Base-by-base conservation (phyloP, 345 rosid species). In the Pelargonium nanum region DNA sequence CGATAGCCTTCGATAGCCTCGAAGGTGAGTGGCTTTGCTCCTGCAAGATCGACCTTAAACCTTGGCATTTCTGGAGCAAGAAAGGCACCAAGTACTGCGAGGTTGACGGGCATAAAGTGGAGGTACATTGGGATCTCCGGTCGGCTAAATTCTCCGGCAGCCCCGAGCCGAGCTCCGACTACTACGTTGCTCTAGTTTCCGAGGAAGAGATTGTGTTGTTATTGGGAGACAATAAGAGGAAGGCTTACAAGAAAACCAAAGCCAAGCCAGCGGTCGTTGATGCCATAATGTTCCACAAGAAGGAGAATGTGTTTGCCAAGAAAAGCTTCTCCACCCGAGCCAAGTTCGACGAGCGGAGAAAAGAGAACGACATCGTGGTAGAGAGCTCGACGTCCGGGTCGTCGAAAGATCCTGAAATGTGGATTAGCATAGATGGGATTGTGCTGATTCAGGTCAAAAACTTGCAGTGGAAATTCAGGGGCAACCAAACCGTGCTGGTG, bases 391-490 rank as follows among this genome's bases (percentile, higher is more conserved):
- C 75, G 0, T 19, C 71, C 0, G 86, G 91, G 28, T 74, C 82
- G 28, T 74, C 82, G 0, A 80, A 78, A 66, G 86, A 87, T 21
- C 97, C 96, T 0, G 97, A 88, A 61, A 85, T 94, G 96, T 94
- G 96, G 97, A 82, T 94, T 62, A 90, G 96, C 78, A 79, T 94
- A 56, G 95, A 90, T 16, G 97, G 97, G 51, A 70, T 67, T 24
- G 89, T 82, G 60, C 56, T 86, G 72, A 66, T 94, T 16, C 95
- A 94, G 17, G 83, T 94, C 4, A 84, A 67, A 75, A 94, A 88
- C 64, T 61, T 94, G 73, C 95, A 94, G 53, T 94, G 97, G 99
- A 90, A 88, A 59, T 94, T 94, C 69, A 79, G 99, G 19, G 98
- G 96, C 57, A 92, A 92, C 70, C 85, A 90, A 65, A 88, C 88